phyloP scores from a whole-genome alignment of 108 stramenopile genomes.

The Skeletonema tropicum region DNA sequence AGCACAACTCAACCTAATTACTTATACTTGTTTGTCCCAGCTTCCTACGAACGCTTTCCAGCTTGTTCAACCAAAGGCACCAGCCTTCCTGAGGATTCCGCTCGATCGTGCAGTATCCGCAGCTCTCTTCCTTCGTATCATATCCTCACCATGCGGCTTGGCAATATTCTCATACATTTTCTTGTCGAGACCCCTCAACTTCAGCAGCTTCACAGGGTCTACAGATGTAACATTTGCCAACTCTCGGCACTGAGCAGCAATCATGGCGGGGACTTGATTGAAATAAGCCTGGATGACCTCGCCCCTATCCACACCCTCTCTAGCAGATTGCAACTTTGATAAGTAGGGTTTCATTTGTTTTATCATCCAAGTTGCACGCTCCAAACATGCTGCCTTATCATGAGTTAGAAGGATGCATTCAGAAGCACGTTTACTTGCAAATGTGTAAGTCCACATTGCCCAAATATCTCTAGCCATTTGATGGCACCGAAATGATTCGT shows the following conservation, averaged over 20 bases:
- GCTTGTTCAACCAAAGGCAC: neutral
- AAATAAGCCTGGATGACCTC: neutral
- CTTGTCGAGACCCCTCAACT: neutral
- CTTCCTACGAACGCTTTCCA: neutral
- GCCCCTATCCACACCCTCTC: neutral
- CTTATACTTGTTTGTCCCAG: neutral
- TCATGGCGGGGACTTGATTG: neutral
- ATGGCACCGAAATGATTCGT: slow-evolving; percentile 1
- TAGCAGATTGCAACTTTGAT: neutral
- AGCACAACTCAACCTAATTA: neutral
- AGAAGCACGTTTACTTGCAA: slow-evolving; percentile 2
- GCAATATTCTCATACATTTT: slow-evolving; percentile 2
- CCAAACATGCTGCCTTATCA: neutral
- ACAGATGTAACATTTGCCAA: slow-evolving; percentile 1
- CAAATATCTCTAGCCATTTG: slow-evolving; percentile 3
- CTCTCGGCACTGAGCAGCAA: neutral
- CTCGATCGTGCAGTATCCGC: neutral
- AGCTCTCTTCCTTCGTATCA: neutral
- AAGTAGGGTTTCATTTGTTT: slow-evolving; percentile 3
- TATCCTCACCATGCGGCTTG: neutral
- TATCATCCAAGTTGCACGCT: neutral
- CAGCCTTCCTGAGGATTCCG: neutral
- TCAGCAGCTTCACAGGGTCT: neutral
- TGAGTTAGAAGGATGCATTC: neutral
- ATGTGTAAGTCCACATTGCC: neutral